phyloP scores from a whole-genome alignment of 108 stramenopile genomes.

The Aureococcus anophagefferens region DNA sequence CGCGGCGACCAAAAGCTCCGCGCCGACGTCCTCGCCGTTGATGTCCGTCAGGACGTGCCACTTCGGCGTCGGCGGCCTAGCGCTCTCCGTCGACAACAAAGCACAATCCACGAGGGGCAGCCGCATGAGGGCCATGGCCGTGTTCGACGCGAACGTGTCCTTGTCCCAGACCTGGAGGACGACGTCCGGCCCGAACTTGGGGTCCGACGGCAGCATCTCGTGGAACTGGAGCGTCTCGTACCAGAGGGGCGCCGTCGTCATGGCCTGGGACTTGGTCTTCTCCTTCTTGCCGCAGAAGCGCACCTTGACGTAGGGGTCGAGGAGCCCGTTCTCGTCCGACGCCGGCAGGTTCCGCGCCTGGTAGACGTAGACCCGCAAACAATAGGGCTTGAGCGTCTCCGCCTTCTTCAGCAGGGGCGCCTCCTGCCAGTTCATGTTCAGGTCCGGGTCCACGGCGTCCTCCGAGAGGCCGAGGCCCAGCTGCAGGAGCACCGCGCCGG shows the following conservation, averaged over 20 bases:
- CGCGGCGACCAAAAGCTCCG: conserved; percentile 29
- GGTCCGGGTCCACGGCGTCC: not conserved
- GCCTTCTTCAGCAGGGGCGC: not conserved
- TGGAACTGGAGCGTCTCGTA: conserved; percentile 38
- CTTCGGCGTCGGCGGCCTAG: conserved; percentile 12
- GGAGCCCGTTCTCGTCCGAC: conserved; percentile 41
- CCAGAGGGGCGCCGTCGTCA: conserved; percentile 32
- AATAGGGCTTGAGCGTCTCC: not conserved
- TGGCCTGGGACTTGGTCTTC: not conserved
- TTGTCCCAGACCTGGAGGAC: conserved; percentile 32
- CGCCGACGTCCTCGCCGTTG: conserved; percentile 22
- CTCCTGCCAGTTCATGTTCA: not conserved
- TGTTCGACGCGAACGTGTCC: conserved; percentile 11
- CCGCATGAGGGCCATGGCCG: not conserved
- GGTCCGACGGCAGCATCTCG: conserved; percentile 10
- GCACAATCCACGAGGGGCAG: not conserved
- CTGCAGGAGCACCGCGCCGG: not conserved
- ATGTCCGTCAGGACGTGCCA: conserved; percentile 25
- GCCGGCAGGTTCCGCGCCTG: conserved; percentile 42
- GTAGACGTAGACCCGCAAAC: conserved; percentile 41
- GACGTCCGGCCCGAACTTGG: conserved; percentile 27
- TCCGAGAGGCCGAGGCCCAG: not conserved
- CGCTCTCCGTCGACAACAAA: not conserved
- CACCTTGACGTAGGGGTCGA: conserved; percentile 50
- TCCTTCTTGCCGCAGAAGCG: conserved; percentile 23